Evolutionary conservation across 140 eudicot species (phyloP), one percentile per base, ranked within the genome.

Genomic region (Stevia rebaudiana): DNA sequence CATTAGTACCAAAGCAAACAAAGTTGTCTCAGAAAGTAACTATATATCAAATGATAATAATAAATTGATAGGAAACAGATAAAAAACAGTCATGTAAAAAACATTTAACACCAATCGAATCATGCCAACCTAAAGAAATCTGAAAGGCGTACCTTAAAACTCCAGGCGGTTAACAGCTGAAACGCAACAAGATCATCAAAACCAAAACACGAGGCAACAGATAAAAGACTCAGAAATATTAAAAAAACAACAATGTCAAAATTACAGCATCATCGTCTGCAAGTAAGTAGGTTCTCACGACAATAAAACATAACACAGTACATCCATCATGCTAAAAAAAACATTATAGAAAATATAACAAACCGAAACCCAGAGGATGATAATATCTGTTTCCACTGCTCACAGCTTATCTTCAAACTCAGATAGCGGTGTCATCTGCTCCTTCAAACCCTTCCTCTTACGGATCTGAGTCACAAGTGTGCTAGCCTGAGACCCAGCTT

Each of bases 401-500:
- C 64, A 87, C 76, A 87, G 89, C 83, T 77, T 87, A 58, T 87
- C 95, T 76, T 87, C 95, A 2, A 63, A 87, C 8, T 87, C 95
- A 0, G 95, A 87, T 0, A 87, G 81, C 0, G 95, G 95, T 5
- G 95, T 87, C 86, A 87, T 84, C 68, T 72, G 79, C 62, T 79
- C 84, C 87, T 87, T 87, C 84, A 87, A 75, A 33, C 95, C 95
- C 88, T 84, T 84, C 74, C 94, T 76, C 82, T 85, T 82, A n/a
- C 96, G 80, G 48, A 88, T 88, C 3, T 78, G 82, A 0, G 74
- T 3, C 28, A 84, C 90, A 3, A 82, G 82, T 0, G 58, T 64
- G 12, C 80, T 54, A 0, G 95, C 87, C 74, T 78, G 87, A 0
- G 85, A 71, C 1, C 78, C 85, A 8, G 70, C 63, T 39, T 88